These are phyloP conservation scores for Collybia nuda DNA, from an alignment of 768 basidiomycete genomes.

Conservation along the genomic window DNA sequence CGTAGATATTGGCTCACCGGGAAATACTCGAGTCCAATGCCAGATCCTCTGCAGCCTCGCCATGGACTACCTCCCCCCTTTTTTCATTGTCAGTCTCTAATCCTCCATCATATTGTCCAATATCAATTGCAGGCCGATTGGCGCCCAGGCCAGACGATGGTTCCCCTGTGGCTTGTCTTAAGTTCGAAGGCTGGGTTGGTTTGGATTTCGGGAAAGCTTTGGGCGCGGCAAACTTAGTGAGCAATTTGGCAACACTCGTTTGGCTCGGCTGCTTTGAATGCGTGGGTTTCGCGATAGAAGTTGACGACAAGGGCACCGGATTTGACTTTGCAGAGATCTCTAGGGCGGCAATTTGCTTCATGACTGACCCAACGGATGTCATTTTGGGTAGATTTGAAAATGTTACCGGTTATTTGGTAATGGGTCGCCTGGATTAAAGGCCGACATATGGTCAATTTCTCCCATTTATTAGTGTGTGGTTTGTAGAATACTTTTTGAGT, in stretches of 20 bases:
- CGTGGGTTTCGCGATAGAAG: conserved; percentile 23
- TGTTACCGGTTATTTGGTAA: no score
- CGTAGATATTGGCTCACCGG: conserved; percentile 39
- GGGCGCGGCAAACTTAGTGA: conserved; percentile 74
- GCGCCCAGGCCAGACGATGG: conserved; percentile 16
- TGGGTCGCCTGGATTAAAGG: no score
- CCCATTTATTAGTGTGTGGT: no score
- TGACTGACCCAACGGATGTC: conserved; percentile 59
- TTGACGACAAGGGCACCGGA: conserved; percentile 26
- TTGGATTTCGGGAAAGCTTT: conserved; percentile 44
- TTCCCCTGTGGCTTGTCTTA: conserved; percentile 27
- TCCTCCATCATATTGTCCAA: conserved; percentile 95
- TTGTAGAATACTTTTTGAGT: no score
- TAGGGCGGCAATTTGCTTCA: conserved; percentile 67
- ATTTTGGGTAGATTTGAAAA: conserved; percentile 12
- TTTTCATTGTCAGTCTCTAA: conserved; percentile 89
- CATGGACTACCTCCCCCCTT: conserved; percentile 67
- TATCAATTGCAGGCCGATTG: conserved; percentile 53
- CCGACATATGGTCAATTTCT: no score
- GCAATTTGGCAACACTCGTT: conserved; percentile 64
- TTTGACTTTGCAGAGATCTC: conserved; percentile 58
- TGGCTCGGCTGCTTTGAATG: conserved; percentile 59
- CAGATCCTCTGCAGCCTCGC: conserved; percentile 77
- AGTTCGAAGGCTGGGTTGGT: conserved; percentile 40
- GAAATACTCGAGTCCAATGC: conserved; percentile 84